Evolutionary conservation across 108 stramenopile genomes (phyloP), one percentile per base, ranked within the genome.

Genomic region (Epipyxis sp.): DNA sequence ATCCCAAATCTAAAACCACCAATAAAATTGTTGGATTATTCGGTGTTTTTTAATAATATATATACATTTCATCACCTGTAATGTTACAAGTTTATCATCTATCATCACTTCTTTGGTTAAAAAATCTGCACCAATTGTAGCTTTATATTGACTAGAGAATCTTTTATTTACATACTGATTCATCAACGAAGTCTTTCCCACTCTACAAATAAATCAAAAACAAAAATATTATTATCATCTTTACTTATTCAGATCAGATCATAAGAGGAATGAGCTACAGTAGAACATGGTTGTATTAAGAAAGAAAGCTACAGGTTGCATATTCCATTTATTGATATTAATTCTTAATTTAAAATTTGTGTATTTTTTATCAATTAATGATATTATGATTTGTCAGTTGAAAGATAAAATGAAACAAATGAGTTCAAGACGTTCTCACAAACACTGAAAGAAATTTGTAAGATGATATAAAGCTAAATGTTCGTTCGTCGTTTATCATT

Each of bases 71-170:
- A 59, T 0, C 27, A 85, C 84, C 84, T 85, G 85, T 1, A 97
- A 82, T 40, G 92, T 96, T 34, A 95, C 94, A 6, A 91, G 76
- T 72, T 89, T 86, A 42, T 87, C 89, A 41, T 87, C 87, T 54
- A 88, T 83, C 16, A 79, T 45, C 25, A 94, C 85, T 39, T 97
- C 93, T 78, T 95, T 96, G 59, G 90, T 87, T 35, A 95, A 79
- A 77, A 97, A 98, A 76, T 99, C 98, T 10, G 97, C 96, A 1
- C 98, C 98, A 76, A 99, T 99, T 0, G 98, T 99, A 1, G 97
- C 94, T 78, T 96, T 97, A 88, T 98, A 97, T 81, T 94, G 93
- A 6, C 90, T 93, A 0, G 92, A 92, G 79, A 97, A 99, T 61
- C 90, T 88, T 58, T 96, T 91, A 34, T 94, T 91, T 40, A 94